Evolutionary conservation across 371 early-diverging fungal species (phyloP).

Genomic region (Mucor piriformis): DNA sequence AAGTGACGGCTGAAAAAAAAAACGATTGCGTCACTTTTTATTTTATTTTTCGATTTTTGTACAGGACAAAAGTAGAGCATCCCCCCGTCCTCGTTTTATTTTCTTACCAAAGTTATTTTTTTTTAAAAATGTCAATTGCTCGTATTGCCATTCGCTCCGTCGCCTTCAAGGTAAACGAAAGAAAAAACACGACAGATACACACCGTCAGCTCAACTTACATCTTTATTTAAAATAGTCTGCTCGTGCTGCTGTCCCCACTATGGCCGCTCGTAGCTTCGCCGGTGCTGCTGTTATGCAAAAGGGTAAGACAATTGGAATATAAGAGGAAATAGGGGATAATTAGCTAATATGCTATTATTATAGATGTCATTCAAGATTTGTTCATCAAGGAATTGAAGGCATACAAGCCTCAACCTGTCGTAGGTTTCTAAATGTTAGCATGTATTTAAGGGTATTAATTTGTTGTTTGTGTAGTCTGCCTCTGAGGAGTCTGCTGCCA

Average conservation of each 20-base stretch:
- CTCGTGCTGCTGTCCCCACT: constrained; percentile 30
- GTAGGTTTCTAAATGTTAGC: too few species aligned
- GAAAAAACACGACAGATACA: neutral
- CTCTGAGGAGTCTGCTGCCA: constrained; percentile 45
- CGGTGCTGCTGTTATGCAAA: constrained; percentile 46
- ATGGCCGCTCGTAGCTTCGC: constrained; percentile 50
- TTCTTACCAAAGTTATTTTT: constrained; percentile 6
- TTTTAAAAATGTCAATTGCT: constrained; percentile 46
- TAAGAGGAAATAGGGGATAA: neutral
- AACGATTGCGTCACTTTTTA: constrained; percentile 12
- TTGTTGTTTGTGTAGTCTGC: constrained; percentile 28
- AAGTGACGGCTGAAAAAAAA: neutral
- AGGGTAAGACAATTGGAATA: constrained; percentile 35
- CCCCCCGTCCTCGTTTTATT: constrained; percentile 8
- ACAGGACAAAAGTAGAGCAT: constrained; percentile 1
- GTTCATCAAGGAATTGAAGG: constrained; percentile 57
- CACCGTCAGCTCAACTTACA: constrained; percentile 4
- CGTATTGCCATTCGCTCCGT: constrained; percentile 52
- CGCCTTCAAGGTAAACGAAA: constrained; percentile 42
- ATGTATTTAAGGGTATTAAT: too few species aligned
- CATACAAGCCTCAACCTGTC: constrained; percentile 53
- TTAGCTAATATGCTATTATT: neutral
- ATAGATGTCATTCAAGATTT: constrained; percentile 55
- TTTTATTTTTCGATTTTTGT: neutral
- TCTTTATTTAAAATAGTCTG: constrained; percentile 23